Evolutionary conservation across 106 monocot species (phyloP), one percentile per base, ranked within the genome.

Genomic region (Apostasia shenzhenica): DNA sequence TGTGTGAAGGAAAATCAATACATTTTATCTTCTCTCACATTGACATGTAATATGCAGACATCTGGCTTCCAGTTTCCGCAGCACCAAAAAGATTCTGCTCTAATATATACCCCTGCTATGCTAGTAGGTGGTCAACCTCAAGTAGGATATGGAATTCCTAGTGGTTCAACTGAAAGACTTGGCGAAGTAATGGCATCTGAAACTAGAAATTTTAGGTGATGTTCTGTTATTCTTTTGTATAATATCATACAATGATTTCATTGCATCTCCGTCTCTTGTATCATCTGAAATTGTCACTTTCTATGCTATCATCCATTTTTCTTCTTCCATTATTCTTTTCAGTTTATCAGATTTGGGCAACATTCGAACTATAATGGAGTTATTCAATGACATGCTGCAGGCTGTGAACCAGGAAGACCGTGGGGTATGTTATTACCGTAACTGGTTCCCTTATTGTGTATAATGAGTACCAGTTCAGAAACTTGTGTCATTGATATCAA

Each of bases 141-240:
- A 70, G 41, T 71, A 63, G 71, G 73, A 66, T 76, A 84, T 75
- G 89, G 82, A 55, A 81, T 80, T 79, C 84, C 91, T 8, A 81
- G 70, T 52, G 80, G 73, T 77, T 78, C 91, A 73, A 68, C 83
- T 60, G 45, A 78, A 54, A 84, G 83, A 51, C 84, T 86, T 73
- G 86, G 92, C 66, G 95, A 95, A 71, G 86, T 86, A 73, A 91
- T 91, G 83, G 80, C 80, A 69, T 81, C 90, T 45, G 91, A 95
- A 51, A 81, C 77, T 69, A 75, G 77, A 66, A 80, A 84, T 74
- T 70, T 95, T 62, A 88, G 95, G 95, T 88, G 52, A 57, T 1
- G n/a, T 5, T 73, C 60, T 2, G 38, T 26, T 14, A 40, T 26
- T 3, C 2, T 57, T 39, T 67, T 62, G 12, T 44, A 14, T 61